Evolutionary conservation across 225 moss, liverwort and hornwort species (phyloP).

Genomic region (Physcomitrellopsis africana): DNA sequence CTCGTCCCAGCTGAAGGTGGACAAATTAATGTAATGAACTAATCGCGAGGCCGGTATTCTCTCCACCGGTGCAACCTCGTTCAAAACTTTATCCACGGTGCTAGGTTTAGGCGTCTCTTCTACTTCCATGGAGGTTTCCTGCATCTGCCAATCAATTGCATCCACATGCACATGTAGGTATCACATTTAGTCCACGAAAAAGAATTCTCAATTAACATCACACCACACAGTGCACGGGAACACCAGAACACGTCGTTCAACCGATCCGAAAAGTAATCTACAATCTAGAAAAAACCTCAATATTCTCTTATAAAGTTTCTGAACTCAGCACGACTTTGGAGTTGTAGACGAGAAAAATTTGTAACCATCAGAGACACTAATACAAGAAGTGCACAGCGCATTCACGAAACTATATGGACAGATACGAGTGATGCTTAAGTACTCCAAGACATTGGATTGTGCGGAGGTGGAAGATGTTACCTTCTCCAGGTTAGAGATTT

Average conservation of each 20-base stretch:
- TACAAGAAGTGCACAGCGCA: not conserved
- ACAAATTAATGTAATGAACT: constrained; percentile 38
- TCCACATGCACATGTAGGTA: not conserved
- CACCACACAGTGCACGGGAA: not conserved
- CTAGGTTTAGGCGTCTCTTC: constrained; percentile 20
- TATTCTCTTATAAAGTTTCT: too few species aligned
- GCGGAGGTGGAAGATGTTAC: constrained; percentile 15
- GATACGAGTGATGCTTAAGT: not conserved
- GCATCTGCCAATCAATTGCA: constrained; percentile 20
- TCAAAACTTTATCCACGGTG: constrained; percentile 28
- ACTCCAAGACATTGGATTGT: too few species aligned
- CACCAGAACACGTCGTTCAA: not conserved
- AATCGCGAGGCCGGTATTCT: constrained; percentile 35
- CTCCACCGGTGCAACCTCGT: constrained; percentile 33
- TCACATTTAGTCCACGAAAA: not conserved
- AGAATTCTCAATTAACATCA: not conserved
- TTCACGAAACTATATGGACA: not conserved
- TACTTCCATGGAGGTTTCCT: constrained; percentile 37
- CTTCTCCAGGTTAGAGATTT: constrained; percentile 52
- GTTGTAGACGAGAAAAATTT: not conserved
- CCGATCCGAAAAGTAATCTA: not conserved
- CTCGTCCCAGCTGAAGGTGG: constrained; percentile 71
- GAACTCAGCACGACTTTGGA: not conserved
- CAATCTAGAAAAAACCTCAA: not conserved
- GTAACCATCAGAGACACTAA: not conserved